Conservation (phyloP, 305 asterid genomes). For the Plantago coronopus region DNA sequence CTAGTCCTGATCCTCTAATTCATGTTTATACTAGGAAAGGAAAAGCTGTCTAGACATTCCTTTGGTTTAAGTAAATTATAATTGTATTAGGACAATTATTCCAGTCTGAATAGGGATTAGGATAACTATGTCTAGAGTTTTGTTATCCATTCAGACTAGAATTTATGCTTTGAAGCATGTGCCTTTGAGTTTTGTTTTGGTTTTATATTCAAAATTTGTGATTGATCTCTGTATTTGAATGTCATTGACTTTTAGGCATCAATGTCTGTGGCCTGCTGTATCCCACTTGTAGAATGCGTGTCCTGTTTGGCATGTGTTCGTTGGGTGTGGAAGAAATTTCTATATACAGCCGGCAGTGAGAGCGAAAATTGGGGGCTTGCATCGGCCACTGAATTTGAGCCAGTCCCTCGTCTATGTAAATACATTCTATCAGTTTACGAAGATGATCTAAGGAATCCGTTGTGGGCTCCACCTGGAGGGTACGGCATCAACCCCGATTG, state of each 20-base stretch:
- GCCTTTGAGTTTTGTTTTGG: conserved; percentile 10
- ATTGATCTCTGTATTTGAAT: conserved; percentile 26
- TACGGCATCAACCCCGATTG: conserved; percentile 76
- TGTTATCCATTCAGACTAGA: too few species aligned
- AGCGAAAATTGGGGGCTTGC: conserved; percentile 95
- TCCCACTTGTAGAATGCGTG: conserved; percentile 89
- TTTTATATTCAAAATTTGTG: conserved; percentile 11
- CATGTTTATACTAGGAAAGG: too few species aligned
- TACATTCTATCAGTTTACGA: conserved; percentile 75
- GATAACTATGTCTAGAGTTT: too few species aligned
- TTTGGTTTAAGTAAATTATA: too few species aligned
- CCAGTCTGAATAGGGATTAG: too few species aligned
- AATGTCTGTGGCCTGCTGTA: conserved; percentile 90
- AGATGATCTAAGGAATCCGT: conserved; percentile 67
- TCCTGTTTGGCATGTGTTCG: conserved; percentile 87
- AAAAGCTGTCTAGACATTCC: too few species aligned
- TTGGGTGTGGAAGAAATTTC: conserved; percentile 95
- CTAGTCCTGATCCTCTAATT: too few species aligned
- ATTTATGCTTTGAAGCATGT: neutral
- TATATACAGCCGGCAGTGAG: conserved; percentile 84
- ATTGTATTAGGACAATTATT: too few species aligned
- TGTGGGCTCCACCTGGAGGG: conserved; percentile 83
- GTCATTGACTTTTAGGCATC: conserved; percentile 35
- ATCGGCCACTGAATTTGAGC: conserved; percentile 77
- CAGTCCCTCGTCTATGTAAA: conserved; percentile 70